Evolutionary conservation across 768 basidiomycete genomes (phyloP).

Genomic region (Rossbeevera mucosa): DNA sequence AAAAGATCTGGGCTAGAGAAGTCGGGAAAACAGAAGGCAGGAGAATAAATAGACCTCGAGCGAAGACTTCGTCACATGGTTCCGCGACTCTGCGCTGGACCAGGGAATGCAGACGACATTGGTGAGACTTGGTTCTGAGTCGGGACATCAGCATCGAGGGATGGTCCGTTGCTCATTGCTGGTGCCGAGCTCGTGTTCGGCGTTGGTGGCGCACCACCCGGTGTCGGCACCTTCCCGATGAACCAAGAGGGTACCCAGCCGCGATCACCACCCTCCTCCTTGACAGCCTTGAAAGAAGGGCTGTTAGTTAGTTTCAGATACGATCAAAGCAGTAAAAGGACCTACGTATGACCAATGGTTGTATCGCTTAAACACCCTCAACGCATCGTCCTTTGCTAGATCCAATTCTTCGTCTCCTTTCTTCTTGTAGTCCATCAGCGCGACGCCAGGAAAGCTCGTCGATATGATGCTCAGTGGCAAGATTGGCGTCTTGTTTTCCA

Average conservation of each 20-base stretch:
- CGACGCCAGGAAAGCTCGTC: constrained; percentile 95
- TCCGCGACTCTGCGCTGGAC: constrained; percentile 31
- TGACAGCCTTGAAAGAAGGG: constrained; percentile 65
- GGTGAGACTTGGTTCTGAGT: constrained; percentile 59
- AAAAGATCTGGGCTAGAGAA: constrained; percentile 13
- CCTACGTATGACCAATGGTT: constrained; percentile 95
- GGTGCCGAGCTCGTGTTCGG: constrained; percentile 45
- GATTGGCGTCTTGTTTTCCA: constrained; percentile 66
- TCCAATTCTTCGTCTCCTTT: constrained; percentile 92
- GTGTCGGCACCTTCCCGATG: constrained; percentile 74
- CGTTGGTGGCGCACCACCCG: constrained; percentile 41
- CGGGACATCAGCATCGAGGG: constrained; percentile 36
- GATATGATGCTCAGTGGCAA: constrained; percentile 88
- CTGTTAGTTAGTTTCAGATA: constrained; percentile 1
- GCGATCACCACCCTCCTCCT: constrained; percentile 87
- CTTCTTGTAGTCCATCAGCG: constrained; percentile 93
- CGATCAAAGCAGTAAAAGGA: constrained; percentile 10
- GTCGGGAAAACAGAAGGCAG: constrained; percentile 11
- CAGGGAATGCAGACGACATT: constrained; percentile 77
- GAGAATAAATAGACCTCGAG: constrained; percentile 22
- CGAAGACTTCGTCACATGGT: constrained; percentile 16
- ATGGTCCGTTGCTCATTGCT: constrained; percentile 26
- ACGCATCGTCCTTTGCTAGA: constrained; percentile 78
- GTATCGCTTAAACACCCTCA: constrained; percentile 96
- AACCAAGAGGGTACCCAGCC: constrained; percentile 99